phyloP scores from a whole-genome alignment of 306 rosid species.

The Astragalus membranaceus region DNA sequence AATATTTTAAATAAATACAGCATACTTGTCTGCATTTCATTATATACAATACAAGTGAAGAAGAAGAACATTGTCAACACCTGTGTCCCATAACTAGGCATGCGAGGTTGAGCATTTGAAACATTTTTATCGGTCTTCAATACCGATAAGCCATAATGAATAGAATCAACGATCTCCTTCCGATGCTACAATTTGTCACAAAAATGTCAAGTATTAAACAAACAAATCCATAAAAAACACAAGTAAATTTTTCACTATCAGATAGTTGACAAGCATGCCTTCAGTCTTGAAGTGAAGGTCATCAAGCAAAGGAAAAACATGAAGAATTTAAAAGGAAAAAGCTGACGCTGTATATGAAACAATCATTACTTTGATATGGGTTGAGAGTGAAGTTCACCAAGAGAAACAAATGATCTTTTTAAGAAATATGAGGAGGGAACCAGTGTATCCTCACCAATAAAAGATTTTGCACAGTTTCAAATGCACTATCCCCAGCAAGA shows the following conservation, averaged over 20 bases:
- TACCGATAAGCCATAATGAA: conserved; percentile 63
- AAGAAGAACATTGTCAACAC: conserved; percentile 28
- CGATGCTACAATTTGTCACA: conserved; percentile 55
- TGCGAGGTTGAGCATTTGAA: conserved; percentile 73
- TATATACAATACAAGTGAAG: neutral
- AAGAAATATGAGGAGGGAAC: conserved; percentile 6
- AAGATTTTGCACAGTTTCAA: conserved; percentile 83
- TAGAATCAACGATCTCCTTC: conserved; percentile 70
- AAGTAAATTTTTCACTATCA: neutral
- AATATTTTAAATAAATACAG: neutral
- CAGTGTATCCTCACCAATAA: conserved; percentile 52
- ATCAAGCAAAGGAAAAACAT: neutral
- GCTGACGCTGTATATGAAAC: conserved; percentile 13
- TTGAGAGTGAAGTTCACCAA: conserved; percentile 7
- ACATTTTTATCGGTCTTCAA: conserved; percentile 67
- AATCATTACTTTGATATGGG: conserved; percentile 1
- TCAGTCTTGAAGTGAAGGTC: conserved; percentile 8
- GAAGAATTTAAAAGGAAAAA: conserved; percentile 1
- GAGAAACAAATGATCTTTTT: neutral
- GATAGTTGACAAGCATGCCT: neutral
- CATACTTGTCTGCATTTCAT: neutral
- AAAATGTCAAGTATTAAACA: neutral
- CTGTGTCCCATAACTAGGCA: conserved; percentile 98
- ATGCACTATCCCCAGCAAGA: conserved; percentile 86
- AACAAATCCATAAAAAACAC: conserved; percentile 14